Base-by-base conservation (phyloP, 1,284 basidiomycete species). In the Ustilago cynodontis region DNA sequence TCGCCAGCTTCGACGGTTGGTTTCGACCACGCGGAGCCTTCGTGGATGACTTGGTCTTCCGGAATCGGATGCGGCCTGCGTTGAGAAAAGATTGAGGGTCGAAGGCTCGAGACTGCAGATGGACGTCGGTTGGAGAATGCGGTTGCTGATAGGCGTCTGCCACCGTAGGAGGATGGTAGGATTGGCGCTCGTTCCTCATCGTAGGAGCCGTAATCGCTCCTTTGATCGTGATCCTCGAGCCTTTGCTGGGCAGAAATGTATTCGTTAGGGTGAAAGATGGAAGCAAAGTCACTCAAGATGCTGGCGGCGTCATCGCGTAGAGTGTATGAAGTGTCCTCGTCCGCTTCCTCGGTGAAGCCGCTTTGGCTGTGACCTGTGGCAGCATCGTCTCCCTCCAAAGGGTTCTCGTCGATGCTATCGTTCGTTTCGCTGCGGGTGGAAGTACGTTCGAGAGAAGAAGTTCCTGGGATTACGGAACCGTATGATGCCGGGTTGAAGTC, bases 241-340 rank as follows among this genome's bases (percentile, higher is more conserved):
- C 71, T 59, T 29, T 71, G 60, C 22, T 77, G 77, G 10, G 68
- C 73, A 10, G 53, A 39, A 14, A 76, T 54, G 43, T 76, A 76
- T 52, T 71, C 73, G 61, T 76, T 76, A 14, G 73, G 73, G 28
- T 76, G 73, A 33, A 76, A 76, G 33, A 76, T 76, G 28, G 65
- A 71, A 43, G 65, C 73, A 65, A 76, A 61, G 47, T 76, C 73
- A 59, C 68, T 71, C 29, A 76, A 49, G 13, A 70, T 61, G 63
- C 72, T 75, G 14, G 61, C 28, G 20, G 45, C 65, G 54, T 73
- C 69, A 13, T 55, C 63, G 11, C 54, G 31, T 43, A 53, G 29
- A 3, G 55, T 53, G 45, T 55, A 52, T n/a, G 63, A 49, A n/a
- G 26, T 16, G 14, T 49, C 47, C 3, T 49, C 24, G 1, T 33